Base-by-base conservation (phyloP, 2,329 filamentous ascomycete genomes). In the Beauveria caledonica region DNA sequence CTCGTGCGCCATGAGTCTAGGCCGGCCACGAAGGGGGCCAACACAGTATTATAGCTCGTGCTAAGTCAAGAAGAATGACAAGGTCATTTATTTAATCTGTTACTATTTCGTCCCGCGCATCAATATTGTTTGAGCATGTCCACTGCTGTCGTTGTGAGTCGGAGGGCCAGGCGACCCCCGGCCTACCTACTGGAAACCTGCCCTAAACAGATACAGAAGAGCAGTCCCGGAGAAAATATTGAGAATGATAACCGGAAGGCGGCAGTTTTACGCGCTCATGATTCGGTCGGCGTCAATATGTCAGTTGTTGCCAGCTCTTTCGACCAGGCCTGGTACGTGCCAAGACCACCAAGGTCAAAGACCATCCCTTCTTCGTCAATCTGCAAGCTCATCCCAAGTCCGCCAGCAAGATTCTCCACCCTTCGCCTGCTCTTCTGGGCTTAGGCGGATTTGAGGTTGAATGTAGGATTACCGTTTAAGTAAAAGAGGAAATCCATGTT, bases 341-440 rank as follows among this genome's bases (percentile, higher is more conserved):
- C 87, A 91, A 95, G 76, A 82, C 92, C 54, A 76, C 95, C 40
- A 91, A 96, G 74, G 76, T 95, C 63, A 86, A 86, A 70, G 86
- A 93, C 64, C 91, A 96, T 71, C 89, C 88, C 0, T 96, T 84
- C 80, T 96, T 87, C 67, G 89, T 95, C 21, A 73, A 88, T 63
- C 88, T 94, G 9, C 92, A 96, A 73, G 93, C 88, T 73, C 92
- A 96, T 72, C 91, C 92, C 2, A 92, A 97, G 73, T 96, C 93
- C 70, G 78, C 90, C 55, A 87, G 83, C 66, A 82, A 88, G 56
- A 91, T 94, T 3, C 76, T 95, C 63, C 78, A 83, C 54, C 90
- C 90, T 0, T 87, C 84, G 69, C 85, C 85, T 70, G 83, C 87
- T 1, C 90, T 88, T 71, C 77, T 92, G 25, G 88, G 63, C 7